Conservation (phyloP, 306 rosid species). For the Gillenia trifoliata region DNA sequence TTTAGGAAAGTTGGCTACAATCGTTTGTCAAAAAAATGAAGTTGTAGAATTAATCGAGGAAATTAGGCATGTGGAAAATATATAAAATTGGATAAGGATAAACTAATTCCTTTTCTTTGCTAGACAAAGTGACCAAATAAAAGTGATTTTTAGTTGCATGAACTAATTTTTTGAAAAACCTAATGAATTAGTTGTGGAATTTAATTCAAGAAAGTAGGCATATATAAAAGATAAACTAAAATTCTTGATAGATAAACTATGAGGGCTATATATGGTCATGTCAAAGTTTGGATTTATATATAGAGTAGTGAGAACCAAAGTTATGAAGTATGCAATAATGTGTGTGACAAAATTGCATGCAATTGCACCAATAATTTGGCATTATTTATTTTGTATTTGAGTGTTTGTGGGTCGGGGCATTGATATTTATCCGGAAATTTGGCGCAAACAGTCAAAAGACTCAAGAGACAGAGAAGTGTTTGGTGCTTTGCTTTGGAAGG, state of each 20-base stretch:
- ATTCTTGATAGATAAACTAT: neutral
- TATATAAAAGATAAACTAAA: neutral
- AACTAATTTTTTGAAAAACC: too few relatives aligned
- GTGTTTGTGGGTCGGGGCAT: conserved; percentile 1
- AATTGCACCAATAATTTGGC: neutral
- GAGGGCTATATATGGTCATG: neutral
- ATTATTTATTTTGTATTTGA: neutral
- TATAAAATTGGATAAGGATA: neutral
- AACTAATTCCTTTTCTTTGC: neutral
- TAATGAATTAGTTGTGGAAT: too few relatives aligned
- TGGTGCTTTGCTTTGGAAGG: conserved; percentile 23
- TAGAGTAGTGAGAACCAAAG: neutral
- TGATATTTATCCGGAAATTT: conserved; percentile 23
- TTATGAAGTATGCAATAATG: neutral
- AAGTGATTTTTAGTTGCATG: too few relatives aligned
- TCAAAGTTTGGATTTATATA: neutral
- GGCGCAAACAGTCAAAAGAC: conserved; percentile 28
- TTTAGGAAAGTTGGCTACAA: neutral
- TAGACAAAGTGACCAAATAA: too few relatives aligned
- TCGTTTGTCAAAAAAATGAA: too few relatives aligned
- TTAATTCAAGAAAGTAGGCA: neutral
- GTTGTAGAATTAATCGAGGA: too few relatives aligned
- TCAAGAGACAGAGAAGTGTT: neutral
- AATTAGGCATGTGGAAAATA: too few relatives aligned
- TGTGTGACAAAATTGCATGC: neutral